Conservation (phyloP, 2,329 filamentous ascomycete species). For the Sporothrix brasiliensis region DNA sequence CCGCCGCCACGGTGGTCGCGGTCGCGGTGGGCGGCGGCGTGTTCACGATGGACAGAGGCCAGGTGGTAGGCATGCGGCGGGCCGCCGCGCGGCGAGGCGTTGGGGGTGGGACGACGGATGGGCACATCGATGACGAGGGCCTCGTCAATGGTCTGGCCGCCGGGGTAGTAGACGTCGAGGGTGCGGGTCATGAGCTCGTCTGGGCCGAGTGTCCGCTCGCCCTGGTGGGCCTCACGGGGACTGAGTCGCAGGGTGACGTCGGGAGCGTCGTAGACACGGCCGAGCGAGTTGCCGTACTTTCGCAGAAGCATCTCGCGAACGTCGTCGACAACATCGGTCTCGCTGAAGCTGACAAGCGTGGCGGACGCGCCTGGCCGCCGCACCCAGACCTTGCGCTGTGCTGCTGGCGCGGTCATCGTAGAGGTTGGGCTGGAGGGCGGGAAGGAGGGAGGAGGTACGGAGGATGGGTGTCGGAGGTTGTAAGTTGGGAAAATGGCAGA, state of each 20-base stretch:
- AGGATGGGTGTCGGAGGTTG: background rate
- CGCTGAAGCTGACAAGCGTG: conserved; percentile 80
- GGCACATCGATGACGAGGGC: conserved; percentile 85
- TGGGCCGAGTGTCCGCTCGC: conserved; percentile 74
- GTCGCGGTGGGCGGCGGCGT: background rate
- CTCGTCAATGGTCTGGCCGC: conserved; percentile 84
- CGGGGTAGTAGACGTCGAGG: conserved; percentile 80
- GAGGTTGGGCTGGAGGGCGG: background rate
- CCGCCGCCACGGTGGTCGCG: conserved; percentile 52
- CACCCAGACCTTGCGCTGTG: conserved; percentile 87
- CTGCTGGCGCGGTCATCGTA: conserved; percentile 21
- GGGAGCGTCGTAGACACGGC: conserved; percentile 84
- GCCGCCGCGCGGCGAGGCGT: conserved; percentile 70
- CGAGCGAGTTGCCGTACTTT: conserved; percentile 93
- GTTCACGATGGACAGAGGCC: background rate
- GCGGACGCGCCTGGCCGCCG: conserved; percentile 82
- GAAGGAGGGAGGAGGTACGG: background rate
- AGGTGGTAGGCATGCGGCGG: conserved; percentile 46
- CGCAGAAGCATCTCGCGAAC: conserved; percentile 87
- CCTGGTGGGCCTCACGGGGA: conserved; percentile 63
- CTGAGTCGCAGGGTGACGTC: conserved; percentile 80
- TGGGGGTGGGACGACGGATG: conserved; percentile 64
- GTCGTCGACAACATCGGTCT: conserved; percentile 92
- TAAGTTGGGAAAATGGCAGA: background rate
- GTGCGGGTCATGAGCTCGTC: conserved; percentile 81